phyloP scores from a whole-genome alignment of 192 early-diverging fungal genomes.

The Coemansia sp. region DNA sequence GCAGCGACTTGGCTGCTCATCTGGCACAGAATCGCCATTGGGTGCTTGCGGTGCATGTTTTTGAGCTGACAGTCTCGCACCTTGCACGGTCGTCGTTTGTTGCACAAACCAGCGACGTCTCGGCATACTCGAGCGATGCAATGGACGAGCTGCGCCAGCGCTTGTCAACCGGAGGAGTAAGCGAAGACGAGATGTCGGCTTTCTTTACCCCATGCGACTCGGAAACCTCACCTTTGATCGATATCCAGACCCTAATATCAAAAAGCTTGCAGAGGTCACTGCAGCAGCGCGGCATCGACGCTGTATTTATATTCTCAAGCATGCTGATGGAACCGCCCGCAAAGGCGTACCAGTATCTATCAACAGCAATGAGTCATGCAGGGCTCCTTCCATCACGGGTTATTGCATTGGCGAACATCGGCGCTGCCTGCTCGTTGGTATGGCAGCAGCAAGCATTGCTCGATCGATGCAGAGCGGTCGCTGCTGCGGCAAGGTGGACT shows the following conservation, averaged over 20 bases:
- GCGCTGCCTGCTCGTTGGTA: conserved; percentile 56
- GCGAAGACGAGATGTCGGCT: conserved; percentile 19
- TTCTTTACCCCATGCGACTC: conserved; percentile 12
- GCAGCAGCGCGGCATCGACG: conserved; percentile 44
- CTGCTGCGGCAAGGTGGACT: conserved; percentile 66
- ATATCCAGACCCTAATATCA: conserved; percentile 10
- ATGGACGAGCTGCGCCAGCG: conserved; percentile 22
- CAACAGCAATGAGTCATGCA: conserved; percentile 42
- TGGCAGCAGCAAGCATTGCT: conserved; percentile 70
- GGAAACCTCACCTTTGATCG: neutral
- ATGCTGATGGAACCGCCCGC: conserved; percentile 32
- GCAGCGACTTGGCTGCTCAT: conserved; percentile 25
- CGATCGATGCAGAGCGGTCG: conserved; percentile 59
- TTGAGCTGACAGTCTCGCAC: conserved; percentile 30
- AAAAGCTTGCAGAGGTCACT: conserved; percentile 35
- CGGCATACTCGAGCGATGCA: conserved; percentile 8
- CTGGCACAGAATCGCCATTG: conserved; percentile 40
- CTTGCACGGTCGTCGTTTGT: conserved; percentile 41
- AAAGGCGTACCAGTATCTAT: conserved; percentile 38
- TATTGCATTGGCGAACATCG: conserved; percentile 57
- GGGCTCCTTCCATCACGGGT: conserved; percentile 42
- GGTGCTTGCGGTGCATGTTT: conserved; percentile 39
- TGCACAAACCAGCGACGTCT: neutral
- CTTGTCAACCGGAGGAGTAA: conserved; percentile 27
- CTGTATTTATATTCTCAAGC: conserved; percentile 38